These are phyloP conservation scores for Botryotinia convoluta DNA, from an alignment of 2,329 filamentous ascomycete species.

Conservation along the genomic window DNA sequence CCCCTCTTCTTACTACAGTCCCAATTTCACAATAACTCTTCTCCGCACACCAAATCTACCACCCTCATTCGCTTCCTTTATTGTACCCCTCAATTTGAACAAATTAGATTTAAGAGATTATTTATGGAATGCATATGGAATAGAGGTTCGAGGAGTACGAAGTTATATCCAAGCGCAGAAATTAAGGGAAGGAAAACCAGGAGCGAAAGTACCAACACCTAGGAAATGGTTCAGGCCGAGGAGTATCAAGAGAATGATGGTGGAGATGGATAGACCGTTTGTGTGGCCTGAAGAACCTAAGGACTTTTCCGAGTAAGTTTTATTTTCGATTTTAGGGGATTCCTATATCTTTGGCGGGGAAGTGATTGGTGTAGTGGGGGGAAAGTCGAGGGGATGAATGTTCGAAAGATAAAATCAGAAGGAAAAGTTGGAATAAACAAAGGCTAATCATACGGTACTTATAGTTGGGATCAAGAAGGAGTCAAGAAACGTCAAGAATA, in stretches of 20 bases:
- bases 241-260: slow-evolving; percentile 87
- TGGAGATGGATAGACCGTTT: slow-evolving; percentile 84
- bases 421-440: background rate
- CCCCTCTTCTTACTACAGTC: slow-evolving; percentile 50
- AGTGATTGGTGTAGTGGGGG: background rate
- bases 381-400: slow-evolving; percentile 29
- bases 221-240: slow-evolving; percentile 66
- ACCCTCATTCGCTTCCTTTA: slow-evolving; percentile 82
- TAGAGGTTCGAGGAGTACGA: slow-evolving; percentile 70
- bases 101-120: slow-evolving; percentile 97
- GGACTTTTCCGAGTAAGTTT: slow-evolving; percentile 55
- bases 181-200: slow-evolving; percentile 50
- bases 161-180: slow-evolving; percentile 74
- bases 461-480: slow-evolving; percentile 59
- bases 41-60: slow-evolving; percentile 70
- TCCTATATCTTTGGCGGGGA: background rate
- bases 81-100: slow-evolving; percentile 86
- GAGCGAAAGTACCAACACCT: slow-evolving; percentile 43
- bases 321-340: slow-evolving; percentile 17
- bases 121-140: slow-evolving; percentile 79
- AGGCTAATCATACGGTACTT: slow-evolving; percentile 13
- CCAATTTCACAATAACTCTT: slow-evolving; percentile 77
- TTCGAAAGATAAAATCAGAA: background rate
- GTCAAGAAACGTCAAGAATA: slow-evolving; percentile 1
- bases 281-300: slow-evolving; percentile 74